A percentile compares a stretch with the other conserved stretches of the same genome.
Evolutionary conservation across 192 early-diverging fungal species (phyloP).

Genomic region (Haplosporangium gracile): DNA sequence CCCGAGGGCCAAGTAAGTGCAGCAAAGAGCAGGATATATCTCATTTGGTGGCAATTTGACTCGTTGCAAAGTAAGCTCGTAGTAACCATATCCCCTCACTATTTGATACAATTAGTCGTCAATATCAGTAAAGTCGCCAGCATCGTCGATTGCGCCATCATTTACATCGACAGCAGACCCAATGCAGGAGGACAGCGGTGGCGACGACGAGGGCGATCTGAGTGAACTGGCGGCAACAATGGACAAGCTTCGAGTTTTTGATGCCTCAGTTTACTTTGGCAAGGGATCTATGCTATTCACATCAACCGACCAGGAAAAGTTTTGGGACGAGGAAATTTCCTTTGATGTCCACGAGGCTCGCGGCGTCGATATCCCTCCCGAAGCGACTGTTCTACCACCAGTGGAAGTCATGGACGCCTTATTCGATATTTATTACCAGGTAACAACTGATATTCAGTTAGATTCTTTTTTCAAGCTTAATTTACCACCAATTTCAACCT

Average conservation of each 20-base stretch:
- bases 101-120: conserved; percentile 18
- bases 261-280: conserved; percentile 50
- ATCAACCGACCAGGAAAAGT: conserved; percentile 48
- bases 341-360: conserved; percentile 48
- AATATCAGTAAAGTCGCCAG: conserved; percentile 30
- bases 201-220: conserved; percentile 36
- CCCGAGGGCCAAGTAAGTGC: conserved; percentile 39
- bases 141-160: conserved; percentile 48
- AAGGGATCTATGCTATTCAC: conserved; percentile 56
- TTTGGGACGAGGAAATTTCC: conserved; percentile 56
- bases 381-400: conserved; percentile 35
- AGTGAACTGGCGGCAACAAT: conserved; percentile 44
- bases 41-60: not conserved
- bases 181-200: conserved; percentile 26
- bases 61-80: not conserved
- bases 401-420: conserved; percentile 48
- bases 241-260: conserved; percentile 54
- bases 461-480: not conserved
- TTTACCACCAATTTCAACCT: not conserved
- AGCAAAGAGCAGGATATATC: not conserved
- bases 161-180: conserved; percentile 41
- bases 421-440: conserved; percentile 48
- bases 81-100: not conserved
- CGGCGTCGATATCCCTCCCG: conserved; percentile 32
- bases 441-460: not conserved